Percentiles rank a stretch among this genome's conserved stretches.
phyloP scores from a whole-genome alignment of 129 eudicot genomes.

The Ambrosia trifida region DNA sequence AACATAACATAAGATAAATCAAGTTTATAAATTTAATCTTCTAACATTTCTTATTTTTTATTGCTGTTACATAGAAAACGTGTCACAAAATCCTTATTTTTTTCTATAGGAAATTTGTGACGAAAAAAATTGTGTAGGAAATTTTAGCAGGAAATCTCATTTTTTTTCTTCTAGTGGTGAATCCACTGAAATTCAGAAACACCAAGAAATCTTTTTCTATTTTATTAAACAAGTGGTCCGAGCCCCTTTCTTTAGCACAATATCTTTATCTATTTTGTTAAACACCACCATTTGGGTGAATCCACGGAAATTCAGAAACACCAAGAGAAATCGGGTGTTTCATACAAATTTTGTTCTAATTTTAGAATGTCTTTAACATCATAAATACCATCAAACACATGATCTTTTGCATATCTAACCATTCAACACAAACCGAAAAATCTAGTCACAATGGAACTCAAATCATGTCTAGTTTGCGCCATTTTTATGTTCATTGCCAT shows the following conservation, averaged over 20 bases:
- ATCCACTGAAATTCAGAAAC: no score
- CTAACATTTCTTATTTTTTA: no score
- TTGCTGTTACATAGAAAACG: no score
- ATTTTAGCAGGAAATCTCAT: no score
- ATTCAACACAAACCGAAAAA: not conserved
- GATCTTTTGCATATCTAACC: not conserved
- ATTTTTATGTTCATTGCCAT: conserved; percentile 3
- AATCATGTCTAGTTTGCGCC: conserved; percentile 2
- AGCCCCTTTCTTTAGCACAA: not conserved
- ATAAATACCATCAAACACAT: not conserved
- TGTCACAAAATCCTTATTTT: no score
- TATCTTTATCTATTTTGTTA: not conserved
- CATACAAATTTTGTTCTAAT: conserved; percentile 25
- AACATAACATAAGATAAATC: no score
- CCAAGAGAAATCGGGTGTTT: conserved; percentile 22
- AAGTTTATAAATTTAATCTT: no score
- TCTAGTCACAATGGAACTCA: conserved; percentile 29
- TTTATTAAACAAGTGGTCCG: not conserved
- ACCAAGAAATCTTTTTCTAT: no score
- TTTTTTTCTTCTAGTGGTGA: no score
- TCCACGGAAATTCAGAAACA: conserved; percentile 5
- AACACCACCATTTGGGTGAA: conserved; percentile 7
- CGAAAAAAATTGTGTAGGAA: no score
- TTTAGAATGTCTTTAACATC: conserved; percentile 21
- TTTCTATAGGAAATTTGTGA: no score